Evolutionary conservation across 106 monocot species (phyloP).

Genomic region (Dioscorea zingiberensis): DNA sequence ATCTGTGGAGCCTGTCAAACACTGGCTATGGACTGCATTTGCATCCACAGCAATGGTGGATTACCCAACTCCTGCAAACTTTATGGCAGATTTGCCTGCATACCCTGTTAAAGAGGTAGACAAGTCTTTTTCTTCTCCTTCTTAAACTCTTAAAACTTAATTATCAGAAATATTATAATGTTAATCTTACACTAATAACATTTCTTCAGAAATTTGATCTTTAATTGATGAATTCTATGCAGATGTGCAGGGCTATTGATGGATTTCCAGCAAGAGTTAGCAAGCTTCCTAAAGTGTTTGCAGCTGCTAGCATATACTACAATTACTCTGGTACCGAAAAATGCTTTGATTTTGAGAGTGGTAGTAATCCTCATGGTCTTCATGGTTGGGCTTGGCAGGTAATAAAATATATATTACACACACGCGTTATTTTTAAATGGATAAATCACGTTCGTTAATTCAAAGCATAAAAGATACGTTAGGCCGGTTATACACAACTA

Average conservation of each 20-base stretch:
- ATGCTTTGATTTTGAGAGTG: conserved; percentile 62
- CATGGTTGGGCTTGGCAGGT: conserved; percentile 86
- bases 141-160: too few relatives aligned
- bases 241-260: conserved; percentile 96
- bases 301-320: conserved; percentile 81
- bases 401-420: too few relatives aligned
- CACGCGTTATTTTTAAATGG: too few relatives aligned
- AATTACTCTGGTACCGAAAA: conserved; percentile 44
- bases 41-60: conserved; percentile 89
- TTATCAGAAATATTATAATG: too few relatives aligned
- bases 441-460: too few relatives aligned
- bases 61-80: conserved; percentile 75
- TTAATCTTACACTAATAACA: too few relatives aligned
- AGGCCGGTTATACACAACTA: too few relatives aligned
- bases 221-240: too few relatives aligned
- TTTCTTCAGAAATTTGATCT: too few relatives aligned
- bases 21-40: conserved; percentile 77
- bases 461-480: too few relatives aligned
- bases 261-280: conserved; percentile 30
- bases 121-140: not conserved
- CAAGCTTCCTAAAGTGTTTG: conserved; percentile 51
- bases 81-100: conserved; percentile 64
- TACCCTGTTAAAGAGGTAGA: conserved; percentile 85
- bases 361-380: conserved; percentile 65
- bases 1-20: conserved; percentile 35